Conservation (phyloP, 345 rosid genomes). For the Kandelia obovata region DNA sequence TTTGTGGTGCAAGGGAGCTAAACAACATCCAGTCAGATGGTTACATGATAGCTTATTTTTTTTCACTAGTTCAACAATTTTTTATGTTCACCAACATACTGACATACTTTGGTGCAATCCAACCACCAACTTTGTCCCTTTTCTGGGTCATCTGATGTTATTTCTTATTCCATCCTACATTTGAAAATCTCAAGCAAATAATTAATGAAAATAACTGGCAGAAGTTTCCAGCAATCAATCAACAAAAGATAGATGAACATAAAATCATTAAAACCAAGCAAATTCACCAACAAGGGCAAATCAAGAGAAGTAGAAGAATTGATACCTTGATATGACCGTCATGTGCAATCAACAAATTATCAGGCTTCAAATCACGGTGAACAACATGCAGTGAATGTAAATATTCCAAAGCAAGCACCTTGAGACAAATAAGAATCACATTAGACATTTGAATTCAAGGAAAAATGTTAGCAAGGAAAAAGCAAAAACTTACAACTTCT, state of each 20-base stretch:
- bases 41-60: too few species aligned
- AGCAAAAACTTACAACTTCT: conserved; percentile 78
- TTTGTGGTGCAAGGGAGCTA: too few species aligned
- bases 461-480: not conserved
- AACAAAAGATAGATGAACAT: not conserved
- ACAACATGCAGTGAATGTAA: conserved; percentile 88
- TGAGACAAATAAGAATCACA: not conserved
- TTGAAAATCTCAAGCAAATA: too few species aligned
- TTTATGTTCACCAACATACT: too few species aligned
- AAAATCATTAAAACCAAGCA: not conserved
- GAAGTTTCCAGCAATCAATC: too few species aligned
- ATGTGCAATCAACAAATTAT: conserved; percentile 94
- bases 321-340: conserved; percentile 98
- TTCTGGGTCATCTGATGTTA: too few species aligned
- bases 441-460: conserved; percentile 1
- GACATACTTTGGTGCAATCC: too few species aligned
- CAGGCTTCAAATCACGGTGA: conserved; percentile 99
- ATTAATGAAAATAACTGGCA: too few species aligned
- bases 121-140: too few species aligned
- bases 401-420: conserved; percentile 99
- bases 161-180: too few species aligned
- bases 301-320: conserved; percentile 2
- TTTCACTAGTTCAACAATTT: too few species aligned
- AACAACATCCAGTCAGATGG: too few species aligned
- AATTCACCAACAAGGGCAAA: not conserved